Evolutionary conservation across 352 stramenopile genomes (phyloP).

Genomic region (Thalassiosira pacifica): DNA sequence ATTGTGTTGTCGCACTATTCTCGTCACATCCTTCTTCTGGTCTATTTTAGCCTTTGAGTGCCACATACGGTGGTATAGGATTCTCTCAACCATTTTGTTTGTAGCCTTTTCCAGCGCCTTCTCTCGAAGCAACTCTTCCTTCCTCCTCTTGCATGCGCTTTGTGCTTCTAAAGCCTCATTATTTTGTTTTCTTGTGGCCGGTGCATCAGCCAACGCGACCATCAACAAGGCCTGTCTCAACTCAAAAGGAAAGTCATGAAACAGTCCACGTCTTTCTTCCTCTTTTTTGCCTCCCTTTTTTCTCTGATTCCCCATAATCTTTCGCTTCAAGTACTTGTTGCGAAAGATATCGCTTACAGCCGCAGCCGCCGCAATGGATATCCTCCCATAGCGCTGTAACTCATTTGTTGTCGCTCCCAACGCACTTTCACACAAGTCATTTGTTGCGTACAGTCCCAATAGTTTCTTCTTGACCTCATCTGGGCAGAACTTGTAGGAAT

Average conservation of each 20-base stretch:
- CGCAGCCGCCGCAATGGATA: neutral
- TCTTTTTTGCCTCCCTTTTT: conserved; percentile 23
- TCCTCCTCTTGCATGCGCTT: neutral
- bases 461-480: conserved; percentile 31
- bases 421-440: too few relatives aligned
- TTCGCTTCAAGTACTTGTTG: conserved; percentile 27
- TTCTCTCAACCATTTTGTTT: conserved; percentile 6
- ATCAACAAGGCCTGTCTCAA: neutral
- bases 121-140: neutral
- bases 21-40: too few relatives aligned
- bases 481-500: conserved; percentile 28
- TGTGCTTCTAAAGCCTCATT: conserved; percentile 7
- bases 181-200: conserved; percentile 3
- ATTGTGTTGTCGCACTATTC: too few relatives aligned
- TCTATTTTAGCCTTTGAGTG: conserved; percentile 14
- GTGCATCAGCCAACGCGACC: neutral
- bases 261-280: conserved; percentile 13
- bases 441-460: conserved; percentile 19
- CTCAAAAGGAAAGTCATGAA: conserved; percentile 2
- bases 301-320: too few relatives aligned
- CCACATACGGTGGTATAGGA: conserved; percentile 33
- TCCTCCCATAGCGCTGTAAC: conserved; percentile 25
- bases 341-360: conserved; percentile 3
- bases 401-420: too few relatives aligned
- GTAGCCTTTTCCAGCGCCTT: neutral